phyloP scores from a whole-genome alignment of 2,329 filamentous ascomycete genomes.

The Trichoderma hamatum region DNA sequence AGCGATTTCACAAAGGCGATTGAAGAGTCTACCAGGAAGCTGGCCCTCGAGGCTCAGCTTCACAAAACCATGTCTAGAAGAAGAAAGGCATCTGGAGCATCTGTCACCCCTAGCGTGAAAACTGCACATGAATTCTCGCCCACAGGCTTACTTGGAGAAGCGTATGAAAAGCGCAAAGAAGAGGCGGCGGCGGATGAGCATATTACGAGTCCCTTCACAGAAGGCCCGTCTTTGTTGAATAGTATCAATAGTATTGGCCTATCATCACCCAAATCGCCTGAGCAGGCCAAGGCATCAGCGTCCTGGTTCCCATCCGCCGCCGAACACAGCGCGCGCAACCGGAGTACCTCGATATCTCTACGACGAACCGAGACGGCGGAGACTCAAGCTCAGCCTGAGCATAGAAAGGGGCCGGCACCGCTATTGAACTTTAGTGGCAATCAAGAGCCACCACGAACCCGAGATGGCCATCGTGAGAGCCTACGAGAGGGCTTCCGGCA shows the following conservation, averaged over 20 bases:
- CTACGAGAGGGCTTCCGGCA: constrained; percentile 44
- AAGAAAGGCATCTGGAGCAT: constrained; percentile 13
- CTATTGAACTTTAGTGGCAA: constrained; percentile 66
- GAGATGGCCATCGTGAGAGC: constrained; percentile 52
- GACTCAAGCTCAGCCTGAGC: constrained; percentile 28
- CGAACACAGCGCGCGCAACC: constrained; percentile 43
- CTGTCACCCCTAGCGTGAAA: constrained; percentile 27
- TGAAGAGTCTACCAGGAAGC: constrained; percentile 27
- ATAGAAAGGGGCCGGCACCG: constrained; percentile 53
- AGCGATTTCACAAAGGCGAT: constrained; percentile 27
- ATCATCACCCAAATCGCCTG: constrained; percentile 33
- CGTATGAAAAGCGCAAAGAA: constrained; percentile 51
- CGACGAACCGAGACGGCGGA: constrained; percentile 36
- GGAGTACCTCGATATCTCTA: constrained; percentile 34
- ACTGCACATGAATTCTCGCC: constrained; percentile 51
- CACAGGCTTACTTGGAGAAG: constrained; percentile 55
- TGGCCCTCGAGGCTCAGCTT: constrained; percentile 23
- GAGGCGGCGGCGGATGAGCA: constrained; percentile 37
- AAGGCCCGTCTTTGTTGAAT: constrained; percentile 61
- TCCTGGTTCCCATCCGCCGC: constrained; percentile 45
- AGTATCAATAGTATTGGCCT: constrained; percentile 41
- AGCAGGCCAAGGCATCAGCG: constrained; percentile 32
- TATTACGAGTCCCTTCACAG: constrained; percentile 50
- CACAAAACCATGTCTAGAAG: constrained; percentile 21
- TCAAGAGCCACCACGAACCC: constrained; percentile 62